Evolutionary conservation across 495 filamentous ascomycete species (phyloP), one percentile per base, ranked within the genome.

Genomic region (Paragyromitra xinjiangensis): DNA sequence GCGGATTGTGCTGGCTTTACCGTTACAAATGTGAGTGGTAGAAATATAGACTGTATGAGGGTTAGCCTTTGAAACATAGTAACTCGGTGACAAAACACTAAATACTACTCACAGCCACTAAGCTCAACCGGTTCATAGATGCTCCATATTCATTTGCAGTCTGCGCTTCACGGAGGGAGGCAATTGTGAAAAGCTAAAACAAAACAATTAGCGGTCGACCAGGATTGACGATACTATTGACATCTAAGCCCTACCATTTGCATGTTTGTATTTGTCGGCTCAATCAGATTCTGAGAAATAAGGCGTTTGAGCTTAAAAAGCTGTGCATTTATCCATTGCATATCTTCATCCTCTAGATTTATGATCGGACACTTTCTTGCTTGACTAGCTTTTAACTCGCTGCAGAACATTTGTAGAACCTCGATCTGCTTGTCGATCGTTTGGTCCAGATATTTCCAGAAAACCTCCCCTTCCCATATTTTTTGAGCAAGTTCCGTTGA

Each of bases 231-330:
- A 40, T 11, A n/a, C 7, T 58, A 2, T 24, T 16, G 34, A 16
- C 19, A 6, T 6, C n/a, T 2, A 29, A 16, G 29, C n/a, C 63
- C 50, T 45, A 73, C 71, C 71, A 73, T 73, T 42, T 73, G 71
- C 71, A 73, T 66, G n/a, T 73, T 73, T 19, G 71, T 73, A 40
- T 73, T 64, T 37, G 71, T 66, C 7, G 71, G 71, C 45, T 73
- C 71, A 40, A 73, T 61, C 0, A 70, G 22, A 29, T 62, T 62
- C 44, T 62, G 68, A 24, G 55, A 8, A 29, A 70, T 70, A 37
- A 61, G 68, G 24, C 42, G 68, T 40, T 70, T 70, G 11, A 70
- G 68, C 29, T 66, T 73, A 2, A 37, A 14, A 24, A 73, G 44
- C 37, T 73, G 71, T 1, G 53, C n/a, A 22, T 66, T 44, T 73